phyloP scores from a whole-genome alignment of 208 protist species.

The Leptomonas seymouri region DNA sequence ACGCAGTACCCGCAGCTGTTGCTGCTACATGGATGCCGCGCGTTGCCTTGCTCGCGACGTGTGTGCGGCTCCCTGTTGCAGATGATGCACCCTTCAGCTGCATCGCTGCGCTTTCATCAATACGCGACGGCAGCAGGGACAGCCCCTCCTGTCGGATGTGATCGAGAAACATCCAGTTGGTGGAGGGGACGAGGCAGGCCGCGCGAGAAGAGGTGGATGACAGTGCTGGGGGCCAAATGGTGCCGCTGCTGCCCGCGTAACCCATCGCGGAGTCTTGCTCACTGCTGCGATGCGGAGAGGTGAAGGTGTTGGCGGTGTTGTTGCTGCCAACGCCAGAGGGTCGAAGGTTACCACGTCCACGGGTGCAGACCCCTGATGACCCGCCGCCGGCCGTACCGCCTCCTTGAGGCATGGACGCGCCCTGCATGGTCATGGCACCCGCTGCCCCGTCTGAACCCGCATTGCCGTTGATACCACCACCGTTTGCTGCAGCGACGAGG shows the following conservation, averaged over 20 bases:
- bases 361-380: background rate
- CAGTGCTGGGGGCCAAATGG: no score
- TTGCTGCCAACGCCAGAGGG: background rate
- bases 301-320: background rate
- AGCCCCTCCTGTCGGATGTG: constrained; percentile 17
- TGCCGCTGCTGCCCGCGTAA: background rate
- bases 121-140: background rate
- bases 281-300: constrained; percentile 4
- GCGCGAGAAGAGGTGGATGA: background rate
- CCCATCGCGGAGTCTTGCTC: background rate
- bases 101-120: background rate
- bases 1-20: background rate
- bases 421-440: no score
- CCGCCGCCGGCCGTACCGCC: background rate
- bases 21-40: background rate
- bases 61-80: background rate
- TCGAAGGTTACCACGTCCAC: background rate
- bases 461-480: background rate
- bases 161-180: constrained; percentile 31
- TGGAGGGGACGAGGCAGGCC: constrained; percentile 29
- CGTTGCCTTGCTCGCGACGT: background rate
- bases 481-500: constrained; percentile 19
- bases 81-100: constrained; percentile 4
- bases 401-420: background rate
- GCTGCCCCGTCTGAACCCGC: background rate